A percentile compares a stretch with the other conserved stretches of the same genome.
Evolutionary conservation across 1,284 basidiomycete genomes (phyloP).

Genomic region (Prillingera fragicola): DNA sequence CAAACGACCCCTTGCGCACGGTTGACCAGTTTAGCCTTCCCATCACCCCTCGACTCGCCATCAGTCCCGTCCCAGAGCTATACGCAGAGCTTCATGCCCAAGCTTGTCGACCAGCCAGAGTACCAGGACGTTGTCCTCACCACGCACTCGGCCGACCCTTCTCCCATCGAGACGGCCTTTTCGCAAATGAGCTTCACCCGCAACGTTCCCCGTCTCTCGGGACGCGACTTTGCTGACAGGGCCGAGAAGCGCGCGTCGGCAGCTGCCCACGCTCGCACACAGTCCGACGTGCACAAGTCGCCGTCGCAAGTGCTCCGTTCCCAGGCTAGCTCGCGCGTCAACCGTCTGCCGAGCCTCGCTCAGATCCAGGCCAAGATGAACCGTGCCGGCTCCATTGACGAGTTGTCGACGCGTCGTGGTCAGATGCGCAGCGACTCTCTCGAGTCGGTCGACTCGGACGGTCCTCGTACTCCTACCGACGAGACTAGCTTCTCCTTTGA

Average conservation of each 20-base stretch:
- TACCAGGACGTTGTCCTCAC: constrained; percentile 21
- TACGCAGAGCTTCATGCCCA: no score
- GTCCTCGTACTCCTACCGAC: constrained; percentile 38
- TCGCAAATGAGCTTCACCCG: constrained; percentile 28
- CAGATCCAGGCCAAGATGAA: constrained; percentile 43
- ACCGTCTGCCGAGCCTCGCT: constrained; percentile 34
- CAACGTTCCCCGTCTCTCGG: constrained; percentile 35
- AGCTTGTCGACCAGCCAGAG: no score
- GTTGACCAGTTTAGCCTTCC: no score
- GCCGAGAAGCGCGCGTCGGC: constrained; percentile 14
- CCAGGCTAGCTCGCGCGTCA: not conserved
- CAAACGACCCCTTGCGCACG: no score
- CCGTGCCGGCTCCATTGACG: not conserved
- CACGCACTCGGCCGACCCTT: constrained; percentile 36
- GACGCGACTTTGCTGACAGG: constrained; percentile 22
- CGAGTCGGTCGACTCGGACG: constrained; percentile 31
- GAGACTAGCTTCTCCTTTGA: constrained; percentile 19
- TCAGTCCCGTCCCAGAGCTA: no score
- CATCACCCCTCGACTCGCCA: no score
- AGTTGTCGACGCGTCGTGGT: not conserved
- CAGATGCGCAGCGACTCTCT: constrained; percentile 15
- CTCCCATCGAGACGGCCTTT: constrained; percentile 31
- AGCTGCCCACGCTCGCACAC: constrained; percentile 19
- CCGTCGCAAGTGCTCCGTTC: constrained; percentile 16
- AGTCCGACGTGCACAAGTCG: constrained; percentile 16